Base-by-base conservation (phyloP, 2,329 filamentous ascomycete genomes). In the Trichoderma arundinaceum region DNA sequence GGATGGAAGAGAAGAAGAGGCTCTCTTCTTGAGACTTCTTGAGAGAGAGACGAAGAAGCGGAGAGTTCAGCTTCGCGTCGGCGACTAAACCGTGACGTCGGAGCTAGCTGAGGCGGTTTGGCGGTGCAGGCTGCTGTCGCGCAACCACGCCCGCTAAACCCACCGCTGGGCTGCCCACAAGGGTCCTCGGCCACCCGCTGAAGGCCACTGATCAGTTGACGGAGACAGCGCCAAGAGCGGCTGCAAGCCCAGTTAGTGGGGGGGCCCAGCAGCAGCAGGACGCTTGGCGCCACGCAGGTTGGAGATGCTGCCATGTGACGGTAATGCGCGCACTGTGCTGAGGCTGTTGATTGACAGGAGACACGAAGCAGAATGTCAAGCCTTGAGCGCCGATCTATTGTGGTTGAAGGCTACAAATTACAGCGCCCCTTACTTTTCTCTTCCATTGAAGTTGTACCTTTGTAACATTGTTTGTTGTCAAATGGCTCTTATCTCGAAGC, bases 191-290 rank as follows among this genome's bases (percentile, higher is more conserved):
- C 59, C 17, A 15, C 2, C 44, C 44, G 19, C 59, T 62, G 33
- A 38, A 48, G 59, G 39, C 49, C 35, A 52, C 46, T 51, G 59
- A 43, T 62, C 48, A 62, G 48, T 62, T 49, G 59, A 62, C 48
- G 44, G 22, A 19, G 28, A 10, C n/a, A 13, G 49, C 48, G 48
- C 48, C 38, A 61, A 43, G 48, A 53, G n/a, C n/a, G 7, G 12
- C 10, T 10, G n/a, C 48, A 15, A 62, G 48, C 57, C 17, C 59
- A 53, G 13, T 17, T 15, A 17, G 49, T n/a, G 49, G 49, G 51
- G 59, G 48, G 32, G 35, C 19, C 54, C 19, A 33, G 22, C 38
- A 44, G 54, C 38, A 58, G 19, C 28, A 28, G n/a, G 13, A 17
- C 38, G 28, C 38, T 54, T 63, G 32, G 59, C 59, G 59, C 59